Percentiles rank a stretch among this genome's conserved stretches.
These are phyloP conservation scores for Daldinia sp. DNA, from an alignment of 2,329 filamentous ascomycete genomes.

Conservation along the genomic window DNA sequence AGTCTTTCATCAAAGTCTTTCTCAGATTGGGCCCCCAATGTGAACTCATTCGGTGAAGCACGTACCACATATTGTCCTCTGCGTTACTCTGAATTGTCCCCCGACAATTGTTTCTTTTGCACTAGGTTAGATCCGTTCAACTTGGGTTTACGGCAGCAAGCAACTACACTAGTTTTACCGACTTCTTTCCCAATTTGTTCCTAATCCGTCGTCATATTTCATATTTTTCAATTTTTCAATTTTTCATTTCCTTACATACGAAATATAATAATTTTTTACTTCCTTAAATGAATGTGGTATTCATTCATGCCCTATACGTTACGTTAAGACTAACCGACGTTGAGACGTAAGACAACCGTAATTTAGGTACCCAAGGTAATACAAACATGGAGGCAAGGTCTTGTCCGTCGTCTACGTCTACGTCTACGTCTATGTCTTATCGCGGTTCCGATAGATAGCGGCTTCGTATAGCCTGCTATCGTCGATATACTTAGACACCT, in stretches of 20 bases:
- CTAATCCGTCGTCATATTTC: slow-evolving; percentile 10
- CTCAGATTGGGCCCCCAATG: slow-evolving; percentile 27
- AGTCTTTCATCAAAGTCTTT: background rate
- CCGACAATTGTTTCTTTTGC: background rate
- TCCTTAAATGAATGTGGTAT: background rate
- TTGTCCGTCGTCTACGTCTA: background rate
- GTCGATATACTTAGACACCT: background rate
- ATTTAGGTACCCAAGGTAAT: too few species aligned
- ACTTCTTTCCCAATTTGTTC: background rate
- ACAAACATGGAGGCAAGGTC: too few species aligned
- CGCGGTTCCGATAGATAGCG: background rate
- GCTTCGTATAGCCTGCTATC: background rate
- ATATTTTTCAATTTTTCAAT: background rate
- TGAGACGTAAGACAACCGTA: slow-evolving; percentile 10
- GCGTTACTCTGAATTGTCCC: too few species aligned
- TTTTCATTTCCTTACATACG: background rate
- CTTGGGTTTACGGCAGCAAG: background rate
- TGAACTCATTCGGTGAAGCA: slow-evolving; percentile 32
- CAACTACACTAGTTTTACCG: too few species aligned
- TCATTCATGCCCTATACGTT: slow-evolving; percentile 11
- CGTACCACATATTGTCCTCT: slow-evolving; percentile 19
- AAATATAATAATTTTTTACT: background rate
- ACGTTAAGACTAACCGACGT: slow-evolving; percentile 4
- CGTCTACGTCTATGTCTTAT: background rate
- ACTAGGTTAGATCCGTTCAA: background rate